Conservation (phyloP, 2,329 filamentous ascomycete genomes). For the Colletotrichum spaethianum region DNA sequence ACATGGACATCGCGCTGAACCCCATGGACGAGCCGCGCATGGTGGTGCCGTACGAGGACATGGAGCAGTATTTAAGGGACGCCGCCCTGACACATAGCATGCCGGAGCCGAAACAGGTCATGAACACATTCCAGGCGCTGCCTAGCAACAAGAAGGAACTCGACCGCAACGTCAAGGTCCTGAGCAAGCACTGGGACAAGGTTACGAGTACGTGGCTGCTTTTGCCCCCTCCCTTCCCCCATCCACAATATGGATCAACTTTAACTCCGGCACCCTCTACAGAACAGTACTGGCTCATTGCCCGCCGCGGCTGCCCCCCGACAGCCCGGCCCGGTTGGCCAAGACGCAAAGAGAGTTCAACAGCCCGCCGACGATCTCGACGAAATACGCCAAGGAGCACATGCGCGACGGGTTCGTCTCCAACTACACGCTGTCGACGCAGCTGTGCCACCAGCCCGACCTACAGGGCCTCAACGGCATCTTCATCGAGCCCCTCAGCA, state of each 20-base stretch:
- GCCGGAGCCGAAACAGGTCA: conserved; percentile 58
- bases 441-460: conserved; percentile 77
- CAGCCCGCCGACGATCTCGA: conserved; percentile 59
- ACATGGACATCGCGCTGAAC: conserved; percentile 78
- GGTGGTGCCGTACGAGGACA: conserved; percentile 74
- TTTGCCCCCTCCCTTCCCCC: not conserved
- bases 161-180: conserved; percentile 52
- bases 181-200: conserved; percentile 63
- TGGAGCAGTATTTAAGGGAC: conserved; percentile 66
- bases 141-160: conserved; percentile 53
- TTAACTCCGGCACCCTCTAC: conserved; percentile 9
- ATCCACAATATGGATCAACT: not conserved
- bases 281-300: conserved; percentile 72
- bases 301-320: conserved; percentile 73
- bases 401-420: conserved; percentile 70
- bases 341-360: conserved; percentile 59
- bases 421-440: conserved; percentile 73
- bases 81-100: conserved; percentile 65
- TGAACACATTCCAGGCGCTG: conserved; percentile 60
- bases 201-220: conserved; percentile 58
- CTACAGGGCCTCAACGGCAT: conserved; percentile 75
- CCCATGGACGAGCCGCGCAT: conserved; percentile 77
- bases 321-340: conserved; percentile 70
- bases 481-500: conserved; percentile 72
- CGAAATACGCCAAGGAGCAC: conserved; percentile 62